Evolutionary conservation across 495 filamentous ascomycete genomes (phyloP).

Genomic region (Aspergillus carlsbadensis): DNA sequence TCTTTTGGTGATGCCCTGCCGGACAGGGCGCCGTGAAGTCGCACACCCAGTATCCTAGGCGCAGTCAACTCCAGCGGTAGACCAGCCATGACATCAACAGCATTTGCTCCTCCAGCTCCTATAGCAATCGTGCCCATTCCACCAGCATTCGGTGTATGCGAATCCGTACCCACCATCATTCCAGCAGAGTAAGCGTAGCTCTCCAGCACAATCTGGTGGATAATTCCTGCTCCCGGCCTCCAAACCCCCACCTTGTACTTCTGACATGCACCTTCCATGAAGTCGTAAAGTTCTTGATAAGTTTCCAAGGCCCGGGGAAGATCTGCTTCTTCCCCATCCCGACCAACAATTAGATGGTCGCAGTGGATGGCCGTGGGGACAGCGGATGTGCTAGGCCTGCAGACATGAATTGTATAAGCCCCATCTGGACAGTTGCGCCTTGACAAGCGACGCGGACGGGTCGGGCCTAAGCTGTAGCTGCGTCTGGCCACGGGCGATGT

Average conservation of each 20-base stretch:
- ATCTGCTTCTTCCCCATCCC: constrained; percentile 81
- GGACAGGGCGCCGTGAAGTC: constrained; percentile 74
- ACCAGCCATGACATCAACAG: constrained; percentile 91
- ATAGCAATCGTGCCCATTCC: constrained; percentile 88
- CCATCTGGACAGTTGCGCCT: constrained; percentile 97
- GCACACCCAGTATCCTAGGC: constrained; percentile 85
- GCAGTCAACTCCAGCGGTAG: constrained; percentile 92
- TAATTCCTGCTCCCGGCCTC: constrained; percentile 90
- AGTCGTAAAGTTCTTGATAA: constrained; percentile 96
- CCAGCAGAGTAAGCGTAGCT: constrained; percentile 92
- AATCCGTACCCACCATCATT: constrained; percentile 89
- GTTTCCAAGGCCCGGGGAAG: constrained; percentile 73
- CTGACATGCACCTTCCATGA: constrained; percentile 79
- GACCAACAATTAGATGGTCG: constrained; percentile 91
- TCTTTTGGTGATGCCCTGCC: constrained; percentile 90
- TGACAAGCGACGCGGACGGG: constrained; percentile 92
- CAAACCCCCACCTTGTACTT: constrained; percentile 98
- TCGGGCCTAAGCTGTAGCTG: constrained; percentile 83
- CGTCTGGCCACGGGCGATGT: constrained; percentile 81
- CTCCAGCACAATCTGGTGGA: constrained; percentile 90
- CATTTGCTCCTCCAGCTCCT: constrained; percentile 91
- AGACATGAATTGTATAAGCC: constrained; percentile 93
- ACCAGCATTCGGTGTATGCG: constrained; percentile 90
- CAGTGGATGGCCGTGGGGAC: constrained; percentile 91
- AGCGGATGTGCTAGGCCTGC: constrained; percentile 81